A percentile compares a stretch with the other conserved stretches of the same genome.
Conservation (phyloP, 2,329 filamentous ascomycete genomes). For the Diaporthe batatas region DNA sequence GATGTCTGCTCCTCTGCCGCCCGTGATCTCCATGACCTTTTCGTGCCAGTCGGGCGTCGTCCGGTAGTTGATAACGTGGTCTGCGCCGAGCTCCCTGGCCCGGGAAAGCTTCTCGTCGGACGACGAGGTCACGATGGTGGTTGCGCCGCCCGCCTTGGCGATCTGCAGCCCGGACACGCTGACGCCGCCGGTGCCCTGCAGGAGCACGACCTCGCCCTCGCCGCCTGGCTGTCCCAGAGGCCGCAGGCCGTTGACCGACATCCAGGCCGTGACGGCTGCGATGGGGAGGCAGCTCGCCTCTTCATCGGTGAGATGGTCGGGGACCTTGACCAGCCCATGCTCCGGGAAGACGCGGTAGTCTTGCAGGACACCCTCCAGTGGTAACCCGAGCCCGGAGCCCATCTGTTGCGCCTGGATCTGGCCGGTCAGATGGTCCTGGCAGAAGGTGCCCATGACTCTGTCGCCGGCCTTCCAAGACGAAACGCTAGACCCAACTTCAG, state of each 20-base stretch:
- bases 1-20: conserved; percentile 62
- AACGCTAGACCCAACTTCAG: conserved; percentile 60
- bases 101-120: conserved; percentile 64
- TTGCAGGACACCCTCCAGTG: conserved; percentile 68
- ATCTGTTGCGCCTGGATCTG: conserved; percentile 69
- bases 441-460: conserved; percentile 77
- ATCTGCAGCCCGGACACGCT: conserved; percentile 65
- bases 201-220: conserved; percentile 59
- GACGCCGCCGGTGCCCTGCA: conserved; percentile 69
- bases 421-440: conserved; percentile 68
- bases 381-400: conserved; percentile 70
- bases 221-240: conserved; percentile 65
- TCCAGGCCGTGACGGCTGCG: conserved; percentile 74
- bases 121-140: conserved; percentile 67
- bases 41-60: conserved; percentile 66
- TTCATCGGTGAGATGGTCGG: conserved; percentile 68
- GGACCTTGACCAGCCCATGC: conserved; percentile 67
- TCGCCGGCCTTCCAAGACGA: conserved; percentile 67
- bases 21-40: conserved; percentile 60
- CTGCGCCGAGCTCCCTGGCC: conserved; percentile 64
- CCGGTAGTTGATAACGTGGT: conserved; percentile 67
- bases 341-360: conserved; percentile 72
- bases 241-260: conserved; percentile 72
- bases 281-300: conserved; percentile 73
- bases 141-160: conserved; percentile 64